Conservation (phyloP, 352 stramenopile species). For the Globisporangium echinulatum region DNA sequence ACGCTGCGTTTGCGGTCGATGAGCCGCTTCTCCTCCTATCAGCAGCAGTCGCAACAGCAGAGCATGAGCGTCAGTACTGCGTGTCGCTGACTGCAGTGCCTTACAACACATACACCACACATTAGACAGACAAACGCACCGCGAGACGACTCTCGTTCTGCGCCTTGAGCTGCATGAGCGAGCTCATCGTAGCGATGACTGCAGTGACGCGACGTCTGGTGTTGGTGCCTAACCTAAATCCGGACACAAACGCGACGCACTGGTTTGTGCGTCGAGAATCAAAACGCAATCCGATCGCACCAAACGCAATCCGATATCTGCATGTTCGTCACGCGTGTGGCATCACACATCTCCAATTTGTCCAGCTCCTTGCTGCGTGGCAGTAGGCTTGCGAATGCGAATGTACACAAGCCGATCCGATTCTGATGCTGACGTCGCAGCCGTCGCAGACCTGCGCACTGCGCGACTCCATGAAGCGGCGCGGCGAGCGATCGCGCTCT, state of each 20-base stretch:
- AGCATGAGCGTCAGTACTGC: background rate
- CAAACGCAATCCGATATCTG: no score
- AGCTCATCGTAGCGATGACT: slow-evolving; percentile 43
- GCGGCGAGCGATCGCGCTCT: background rate
- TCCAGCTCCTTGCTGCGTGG: no score
- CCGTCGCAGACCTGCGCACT: no score
- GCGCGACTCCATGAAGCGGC: background rate
- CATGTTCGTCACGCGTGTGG: no score
- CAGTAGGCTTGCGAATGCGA: no score
- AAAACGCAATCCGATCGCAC: background rate
- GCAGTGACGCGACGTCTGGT: no score
- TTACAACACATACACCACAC: background rate
- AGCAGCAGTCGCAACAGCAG: background rate
- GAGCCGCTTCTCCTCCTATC: slow-evolving; percentile 78
- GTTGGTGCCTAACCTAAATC: no score
- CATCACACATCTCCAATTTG: no score
- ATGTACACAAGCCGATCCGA: no score
- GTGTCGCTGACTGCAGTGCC: no score
- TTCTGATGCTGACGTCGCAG: no score
- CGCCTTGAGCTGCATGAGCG: slow-evolving; percentile 75
- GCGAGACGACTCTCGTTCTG: slow-evolving; percentile 75
- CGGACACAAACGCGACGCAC: background rate
- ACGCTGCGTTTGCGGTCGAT: slow-evolving; percentile 85
- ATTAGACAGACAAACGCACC: slow-evolving; percentile 19
- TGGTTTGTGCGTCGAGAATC: background rate